Conservation (phyloP, 73 alveolate genomes). For the Paramecium pentaurelia region DNA sequence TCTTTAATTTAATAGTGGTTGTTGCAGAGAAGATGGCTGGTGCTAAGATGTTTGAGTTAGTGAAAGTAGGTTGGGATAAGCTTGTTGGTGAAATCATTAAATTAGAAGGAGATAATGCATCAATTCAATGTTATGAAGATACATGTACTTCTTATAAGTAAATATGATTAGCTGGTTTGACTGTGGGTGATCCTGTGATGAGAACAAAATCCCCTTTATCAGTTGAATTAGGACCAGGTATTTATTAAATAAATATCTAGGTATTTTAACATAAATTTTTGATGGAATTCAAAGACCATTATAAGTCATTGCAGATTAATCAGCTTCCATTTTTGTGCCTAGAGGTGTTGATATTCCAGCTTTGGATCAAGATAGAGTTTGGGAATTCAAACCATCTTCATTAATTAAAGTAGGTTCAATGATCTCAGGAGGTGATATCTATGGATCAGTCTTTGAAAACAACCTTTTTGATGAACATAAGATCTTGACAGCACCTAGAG, state of each 20-base stretch:
- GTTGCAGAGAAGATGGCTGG: slow-evolving; percentile 99
- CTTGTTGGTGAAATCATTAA: slow-evolving; percentile 99
- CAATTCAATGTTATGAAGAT: slow-evolving; percentile 98
- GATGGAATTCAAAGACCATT: slow-evolving; percentile 77
- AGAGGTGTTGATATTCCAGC: slow-evolving; percentile 97
- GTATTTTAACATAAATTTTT: slow-evolving; percentile 88
- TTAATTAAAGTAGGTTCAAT: slow-evolving; percentile 71
- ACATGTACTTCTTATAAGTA: slow-evolving; percentile 65
- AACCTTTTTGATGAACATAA: slow-evolving; percentile 88
- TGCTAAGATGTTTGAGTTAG: slow-evolving; percentile 98
- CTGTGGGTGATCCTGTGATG: slow-evolving; percentile 98
- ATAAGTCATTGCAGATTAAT: slow-evolving; percentile 52
- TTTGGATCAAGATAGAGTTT: slow-evolving; percentile 82
- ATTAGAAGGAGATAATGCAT: slow-evolving; percentile 98
- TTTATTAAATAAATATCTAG: slow-evolving; percentile 50
- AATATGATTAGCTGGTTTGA: slow-evolving; percentile 84
- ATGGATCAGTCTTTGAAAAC: slow-evolving; percentile 93
- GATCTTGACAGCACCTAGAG: slow-evolving; percentile 93
- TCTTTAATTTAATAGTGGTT: slow-evolving; percentile 66
- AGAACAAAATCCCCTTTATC: slow-evolving; percentile 97
- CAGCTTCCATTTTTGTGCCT: slow-evolving; percentile 90
- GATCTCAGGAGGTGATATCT: slow-evolving; percentile 95
- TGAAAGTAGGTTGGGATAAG: slow-evolving; percentile 97
- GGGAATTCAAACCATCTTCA: slow-evolving; percentile 95
- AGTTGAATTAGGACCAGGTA: slow-evolving; percentile 98